Evolutionary conservation across 176 grass and related monocot species (phyloP), one percentile per base, ranked within the genome.

Genomic region (Elymus sibiricus): DNA sequence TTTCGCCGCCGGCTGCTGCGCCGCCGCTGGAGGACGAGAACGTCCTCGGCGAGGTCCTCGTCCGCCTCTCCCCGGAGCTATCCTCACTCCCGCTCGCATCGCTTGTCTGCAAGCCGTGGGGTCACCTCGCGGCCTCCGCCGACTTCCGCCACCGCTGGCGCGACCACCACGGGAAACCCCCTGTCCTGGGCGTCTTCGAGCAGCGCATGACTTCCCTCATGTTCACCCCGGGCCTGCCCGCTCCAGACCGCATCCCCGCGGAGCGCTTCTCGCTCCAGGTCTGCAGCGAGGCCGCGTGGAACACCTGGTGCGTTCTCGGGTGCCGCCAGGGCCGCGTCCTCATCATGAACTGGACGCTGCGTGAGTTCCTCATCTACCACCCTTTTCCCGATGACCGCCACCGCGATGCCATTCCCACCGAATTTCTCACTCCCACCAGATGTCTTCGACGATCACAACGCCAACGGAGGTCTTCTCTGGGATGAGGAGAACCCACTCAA

Each of bases 271-370:
- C 70, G 22, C 70, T 72, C 22, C 12, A 25, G 39, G 70, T 72
- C n/a, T 12, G 13, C 38, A 11, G 11, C 39, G 70, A 43, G 37
- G 5, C 13, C 11, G 22, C 2, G 22, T 0, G 6, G 22, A 38
- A 26, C 38, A 25, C 11, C 35, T 72, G 70, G 70, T 2, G 11
- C 5, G 70, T 72, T 38, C 70, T 73, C 2, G 70, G 39, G 39
- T 16, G 12, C 70, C 70, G 70, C n/a, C 70, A 47, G 22, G 81
- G 69, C 0, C 69, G 81, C 37, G 69, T 74, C 37, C 69, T 83
- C 51, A 7, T 83, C 47, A 28, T 74, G 24, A 83, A 74, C 49
- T 25, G 5, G n/a, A 39, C 22, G 10, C 53, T 55, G 62, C 37
- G 12, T 10, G 27, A 13, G 25, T 39, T 86, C 44, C 47, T 86